phyloP scores from a whole-genome alignment of 2,329 filamentous ascomycete genomes.

The Sphaerostilbella broomeana region DNA sequence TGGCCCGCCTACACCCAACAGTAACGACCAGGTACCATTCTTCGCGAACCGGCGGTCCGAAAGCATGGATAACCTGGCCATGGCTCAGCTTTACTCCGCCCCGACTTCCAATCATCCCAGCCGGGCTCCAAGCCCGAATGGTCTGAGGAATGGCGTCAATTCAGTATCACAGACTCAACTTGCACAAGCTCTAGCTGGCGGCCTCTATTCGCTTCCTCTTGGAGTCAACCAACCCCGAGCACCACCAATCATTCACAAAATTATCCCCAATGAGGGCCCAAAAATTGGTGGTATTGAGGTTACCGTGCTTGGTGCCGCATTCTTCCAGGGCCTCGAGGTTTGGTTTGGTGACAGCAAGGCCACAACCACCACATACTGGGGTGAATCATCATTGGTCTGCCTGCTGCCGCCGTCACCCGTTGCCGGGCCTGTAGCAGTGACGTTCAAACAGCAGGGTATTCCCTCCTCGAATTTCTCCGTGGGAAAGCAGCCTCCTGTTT shows the following conservation, averaged over 20 bases:
- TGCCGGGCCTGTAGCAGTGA: conserved; percentile 63
- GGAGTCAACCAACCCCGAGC: conserved; percentile 41
- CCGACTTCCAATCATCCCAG: conserved; percentile 68
- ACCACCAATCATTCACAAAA: conserved; percentile 64
- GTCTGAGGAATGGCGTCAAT: conserved; percentile 40
- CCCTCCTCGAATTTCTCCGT: conserved; percentile 30
- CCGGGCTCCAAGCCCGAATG: conserved; percentile 67
- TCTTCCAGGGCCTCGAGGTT: conserved; percentile 70
- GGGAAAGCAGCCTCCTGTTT: conserved; percentile 42
- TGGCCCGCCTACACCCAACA: conserved; percentile 60
- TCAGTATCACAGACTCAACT: conserved; percentile 38
- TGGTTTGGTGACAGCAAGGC: conserved; percentile 67
- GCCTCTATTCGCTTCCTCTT: conserved; percentile 46
- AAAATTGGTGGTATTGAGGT: conserved; percentile 81
- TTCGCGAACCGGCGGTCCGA: conserved; percentile 51
- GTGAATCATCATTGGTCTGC: conserved; percentile 71
- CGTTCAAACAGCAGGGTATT: conserved; percentile 52
- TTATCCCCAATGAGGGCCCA: conserved; percentile 77
- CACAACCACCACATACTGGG: conserved; percentile 73
- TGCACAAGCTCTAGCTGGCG: conserved; percentile 40
- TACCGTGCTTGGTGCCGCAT: conserved; percentile 73
- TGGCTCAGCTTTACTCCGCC: conserved; percentile 62
- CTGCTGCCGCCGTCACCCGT: conserved; percentile 64
- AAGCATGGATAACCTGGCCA: conserved; percentile 58
- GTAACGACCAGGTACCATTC: conserved; percentile 54